phyloP scores from a whole-genome alignment of 352 stramenopile species.

The Elongisporangium anandrum region DNA sequence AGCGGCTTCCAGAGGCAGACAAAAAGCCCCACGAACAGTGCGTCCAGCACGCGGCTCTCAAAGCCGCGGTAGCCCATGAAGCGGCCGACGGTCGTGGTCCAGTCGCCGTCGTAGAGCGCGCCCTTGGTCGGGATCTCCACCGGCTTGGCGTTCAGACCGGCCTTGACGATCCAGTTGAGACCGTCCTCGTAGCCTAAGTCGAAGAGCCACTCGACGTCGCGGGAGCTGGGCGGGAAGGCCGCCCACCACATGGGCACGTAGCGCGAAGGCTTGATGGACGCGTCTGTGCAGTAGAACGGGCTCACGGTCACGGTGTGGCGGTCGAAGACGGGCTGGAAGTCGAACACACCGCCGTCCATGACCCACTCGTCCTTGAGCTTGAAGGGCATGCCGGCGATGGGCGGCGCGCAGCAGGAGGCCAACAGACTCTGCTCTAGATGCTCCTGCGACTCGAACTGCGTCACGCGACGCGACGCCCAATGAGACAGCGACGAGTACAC shows the following conservation, averaged over 20 bases:
- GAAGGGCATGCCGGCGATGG: slow-evolving; percentile 82
- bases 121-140: slow-evolving; percentile 55
- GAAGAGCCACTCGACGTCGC: slow-evolving; percentile 82
- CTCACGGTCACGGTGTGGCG: slow-evolving; percentile 72
- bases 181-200: slow-evolving; percentile 81
- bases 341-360: slow-evolving; percentile 80
- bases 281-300: slow-evolving; percentile 84
- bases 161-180: slow-evolving; percentile 59
- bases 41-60: slow-evolving; percentile 66
- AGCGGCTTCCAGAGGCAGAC: slow-evolving; percentile 79
- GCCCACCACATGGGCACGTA: slow-evolving; percentile 89
- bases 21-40: slow-evolving; percentile 68
- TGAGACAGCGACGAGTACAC: slow-evolving; percentile 77
- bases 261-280: slow-evolving; percentile 87
- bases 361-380: slow-evolving; percentile 80
- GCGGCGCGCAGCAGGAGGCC: slow-evolving; percentile 74
- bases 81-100: slow-evolving; percentile 71
- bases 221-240: slow-evolving; percentile 53
- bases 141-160: slow-evolving; percentile 27
- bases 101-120: slow-evolving; percentile 43
- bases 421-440: slow-evolving; percentile 62
- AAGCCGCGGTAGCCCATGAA: slow-evolving; percentile 67
- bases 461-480: slow-evolving; percentile 61
- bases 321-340: slow-evolving; percentile 80
- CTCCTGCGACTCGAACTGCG: slow-evolving; percentile 54